Conservation (phyloP, 176 grass and related monocot species). For the Elymus sibiricus region DNA sequence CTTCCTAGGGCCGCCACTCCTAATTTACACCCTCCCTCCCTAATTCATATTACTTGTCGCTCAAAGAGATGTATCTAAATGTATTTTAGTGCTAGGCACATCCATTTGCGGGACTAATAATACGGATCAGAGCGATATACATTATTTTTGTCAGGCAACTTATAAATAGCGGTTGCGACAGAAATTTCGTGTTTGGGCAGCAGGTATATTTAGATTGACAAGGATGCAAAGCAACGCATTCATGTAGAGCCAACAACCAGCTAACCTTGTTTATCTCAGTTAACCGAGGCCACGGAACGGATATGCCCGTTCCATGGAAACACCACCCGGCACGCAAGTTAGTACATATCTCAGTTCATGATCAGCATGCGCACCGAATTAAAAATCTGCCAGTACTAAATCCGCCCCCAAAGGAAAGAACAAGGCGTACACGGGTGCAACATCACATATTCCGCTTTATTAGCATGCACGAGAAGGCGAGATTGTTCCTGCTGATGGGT, state of each 20-base stretch:
- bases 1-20: too few relatives aligned
- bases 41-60: too few relatives aligned
- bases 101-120: too few relatives aligned
- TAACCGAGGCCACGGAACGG: slow-evolving; percentile 24
- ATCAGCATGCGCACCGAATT: neutral
- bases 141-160: too few relatives aligned
- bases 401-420: neutral
- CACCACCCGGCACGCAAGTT: slow-evolving; percentile 21
- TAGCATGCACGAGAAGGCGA: neutral
- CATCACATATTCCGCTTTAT: slow-evolving; percentile 2
- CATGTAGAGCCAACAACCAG: neutral
- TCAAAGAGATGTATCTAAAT: too few relatives aligned
- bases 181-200: too few relatives aligned
- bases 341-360: neutral
- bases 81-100: too few relatives aligned
- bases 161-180: too few relatives aligned
- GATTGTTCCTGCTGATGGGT: neutral
- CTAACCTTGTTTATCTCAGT: neutral
- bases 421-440: neutral
- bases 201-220: neutral
- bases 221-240: neutral
- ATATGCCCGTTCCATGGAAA: slow-evolving; percentile 10
- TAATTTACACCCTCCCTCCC: too few relatives aligned
- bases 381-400: neutral
- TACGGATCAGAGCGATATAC: too few relatives aligned